phyloP scores from a whole-genome alignment of 148 eudicot genomes.

The Rhododendron simsii region DNA sequence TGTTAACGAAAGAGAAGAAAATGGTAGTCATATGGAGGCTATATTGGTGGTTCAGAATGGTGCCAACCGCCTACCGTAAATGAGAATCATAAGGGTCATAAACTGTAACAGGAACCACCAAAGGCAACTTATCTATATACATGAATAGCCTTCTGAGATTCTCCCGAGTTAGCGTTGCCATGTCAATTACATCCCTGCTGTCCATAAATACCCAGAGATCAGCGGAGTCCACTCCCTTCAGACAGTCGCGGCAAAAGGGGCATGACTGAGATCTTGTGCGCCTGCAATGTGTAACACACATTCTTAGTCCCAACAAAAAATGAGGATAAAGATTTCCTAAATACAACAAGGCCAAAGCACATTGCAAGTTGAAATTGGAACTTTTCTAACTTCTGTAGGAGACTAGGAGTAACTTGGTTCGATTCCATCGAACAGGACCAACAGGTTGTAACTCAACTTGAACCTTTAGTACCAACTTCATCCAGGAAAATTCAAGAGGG shows the following conservation, averaged over 20 bases:
- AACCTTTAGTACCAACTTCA: not conserved
- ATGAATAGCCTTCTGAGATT: constrained; percentile 83
- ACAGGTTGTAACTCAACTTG: not conserved
- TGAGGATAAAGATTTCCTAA: not conserved
- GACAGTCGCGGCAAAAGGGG: constrained; percentile 92
- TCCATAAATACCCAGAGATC: constrained; percentile 89
- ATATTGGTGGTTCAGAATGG: not conserved
- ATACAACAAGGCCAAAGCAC: too few relatives aligned
- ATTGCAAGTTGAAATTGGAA: not conserved
- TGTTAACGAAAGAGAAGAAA: not conserved
- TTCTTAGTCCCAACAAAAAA: not conserved
- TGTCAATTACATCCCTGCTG: constrained; percentile 62
- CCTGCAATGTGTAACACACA: constrained; percentile 46
- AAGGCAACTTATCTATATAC: constrained; percentile 87
- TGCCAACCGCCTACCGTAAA: constrained; percentile 43
- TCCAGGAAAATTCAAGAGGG: not conserved
- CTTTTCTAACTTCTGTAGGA: not conserved
- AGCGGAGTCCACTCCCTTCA: constrained; percentile 83
- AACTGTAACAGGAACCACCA: constrained; percentile 68
- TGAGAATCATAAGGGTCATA: constrained; percentile 81
- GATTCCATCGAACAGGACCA: not conserved
- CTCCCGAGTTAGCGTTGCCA: constrained; percentile 57
- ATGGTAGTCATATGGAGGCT: not conserved
- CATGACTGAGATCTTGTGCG: constrained; percentile 84
- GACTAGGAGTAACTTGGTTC: not conserved